These are phyloP conservation scores for Albizia julibrissin DNA, from an alignment of 306 rosid genomes.

Conservation along the genomic window DNA sequence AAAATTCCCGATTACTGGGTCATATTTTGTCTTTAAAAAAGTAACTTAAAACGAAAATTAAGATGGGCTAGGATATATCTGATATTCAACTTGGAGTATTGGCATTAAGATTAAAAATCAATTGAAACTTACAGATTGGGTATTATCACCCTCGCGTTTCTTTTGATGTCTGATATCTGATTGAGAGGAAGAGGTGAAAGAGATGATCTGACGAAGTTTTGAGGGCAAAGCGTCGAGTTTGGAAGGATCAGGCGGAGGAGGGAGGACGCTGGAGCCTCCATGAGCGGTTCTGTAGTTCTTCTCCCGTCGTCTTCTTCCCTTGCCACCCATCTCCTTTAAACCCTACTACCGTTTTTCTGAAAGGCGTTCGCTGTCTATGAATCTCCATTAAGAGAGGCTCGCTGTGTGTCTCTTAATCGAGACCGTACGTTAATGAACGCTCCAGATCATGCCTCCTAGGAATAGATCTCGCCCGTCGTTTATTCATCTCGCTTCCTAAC, in stretches of 20 bases:
- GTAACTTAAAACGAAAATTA: not conserved
- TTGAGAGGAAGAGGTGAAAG: conserved; percentile 46
- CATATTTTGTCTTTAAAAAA: not conserved
- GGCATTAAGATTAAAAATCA: not conserved
- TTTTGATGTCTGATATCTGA: conserved; percentile 28
- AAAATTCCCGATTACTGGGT: not conserved
- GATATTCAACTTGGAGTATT: not conserved
- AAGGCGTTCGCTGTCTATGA: too few relatives aligned
- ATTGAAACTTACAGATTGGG: conserved; percentile 34
- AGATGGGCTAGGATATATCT: not conserved
- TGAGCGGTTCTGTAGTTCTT: conserved; percentile 84
- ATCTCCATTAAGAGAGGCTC: not conserved
- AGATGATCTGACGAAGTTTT: conserved; percentile 70
- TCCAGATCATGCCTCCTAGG: not conserved
- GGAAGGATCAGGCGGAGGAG: conserved; percentile 80
- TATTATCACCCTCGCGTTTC: conserved; percentile 28
- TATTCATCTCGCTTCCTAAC: not conserved
- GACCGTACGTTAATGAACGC: not conserved
- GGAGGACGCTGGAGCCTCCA: conserved; percentile 71
- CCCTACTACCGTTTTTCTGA: not conserved
- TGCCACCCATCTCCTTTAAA: conserved; percentile 62
- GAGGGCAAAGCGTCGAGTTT: conserved; percentile 65
- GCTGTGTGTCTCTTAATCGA: not conserved
- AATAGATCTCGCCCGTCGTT: not conserved
- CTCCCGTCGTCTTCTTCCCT: conserved; percentile 77